Conservation (phyloP, 2,329 filamentous ascomycete genomes). For the Volutella citrinella region DNA sequence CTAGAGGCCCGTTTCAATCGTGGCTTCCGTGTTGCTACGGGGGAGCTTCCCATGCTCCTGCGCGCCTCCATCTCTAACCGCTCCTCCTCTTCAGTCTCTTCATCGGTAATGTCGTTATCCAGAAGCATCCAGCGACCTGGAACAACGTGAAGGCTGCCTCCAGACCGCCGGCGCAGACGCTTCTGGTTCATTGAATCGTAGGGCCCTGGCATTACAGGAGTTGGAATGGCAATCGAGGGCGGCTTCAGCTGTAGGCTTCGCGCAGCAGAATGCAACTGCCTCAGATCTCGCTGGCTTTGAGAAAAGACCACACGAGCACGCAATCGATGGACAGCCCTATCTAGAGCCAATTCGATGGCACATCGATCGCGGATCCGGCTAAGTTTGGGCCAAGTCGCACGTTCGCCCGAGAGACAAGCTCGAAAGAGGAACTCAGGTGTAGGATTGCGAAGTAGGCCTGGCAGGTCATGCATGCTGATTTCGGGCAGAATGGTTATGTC, state of each 20-base stretch:
- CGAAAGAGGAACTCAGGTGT: conserved; percentile 82
- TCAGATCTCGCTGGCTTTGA: conserved; percentile 59
- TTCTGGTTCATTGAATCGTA: conserved; percentile 29
- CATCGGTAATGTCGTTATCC: conserved; percentile 40
- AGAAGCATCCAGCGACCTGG: conserved; percentile 34
- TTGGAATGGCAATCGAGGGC: conserved; percentile 13
- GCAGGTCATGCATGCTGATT: conserved; percentile 70
- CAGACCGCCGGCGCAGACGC: conserved; percentile 47
- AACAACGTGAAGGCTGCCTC: conserved; percentile 43
- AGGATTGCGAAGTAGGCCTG: conserved; percentile 78
- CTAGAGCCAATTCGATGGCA: conserved; percentile 82
- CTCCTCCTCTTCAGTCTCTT: conserved; percentile 44
- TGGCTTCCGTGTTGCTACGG: conserved; percentile 33
- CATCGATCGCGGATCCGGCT: conserved; percentile 82
- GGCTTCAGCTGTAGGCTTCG: conserved; percentile 25
- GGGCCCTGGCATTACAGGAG: conserved; percentile 15
- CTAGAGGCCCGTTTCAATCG: conserved; percentile 41
- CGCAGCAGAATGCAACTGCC: conserved; percentile 38
- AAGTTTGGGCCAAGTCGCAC: conserved; percentile 88
- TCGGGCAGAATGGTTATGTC: conserved; percentile 93
- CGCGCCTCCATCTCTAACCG: conserved; percentile 39
- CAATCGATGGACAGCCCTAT: conserved; percentile 68
- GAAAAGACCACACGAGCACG: conserved; percentile 68
- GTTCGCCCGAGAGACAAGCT: conserved; percentile 73
- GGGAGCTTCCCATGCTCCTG: conserved; percentile 22